Evolutionary conservation across 2,329 filamentous ascomycete species (phyloP).

Genomic region (Apiospora phragmitis): DNA sequence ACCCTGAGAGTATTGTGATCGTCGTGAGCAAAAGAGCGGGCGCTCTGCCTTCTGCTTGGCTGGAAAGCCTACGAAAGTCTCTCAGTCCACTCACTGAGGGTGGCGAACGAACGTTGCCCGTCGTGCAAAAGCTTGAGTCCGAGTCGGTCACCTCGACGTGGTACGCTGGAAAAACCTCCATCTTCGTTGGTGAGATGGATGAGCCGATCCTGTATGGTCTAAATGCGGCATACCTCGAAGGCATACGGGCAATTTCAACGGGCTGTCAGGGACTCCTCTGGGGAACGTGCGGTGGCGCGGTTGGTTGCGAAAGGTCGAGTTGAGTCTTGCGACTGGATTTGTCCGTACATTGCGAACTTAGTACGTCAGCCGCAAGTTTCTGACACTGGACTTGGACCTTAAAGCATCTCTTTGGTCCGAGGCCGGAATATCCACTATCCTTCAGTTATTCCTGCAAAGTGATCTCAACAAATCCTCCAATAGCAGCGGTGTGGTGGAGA

Average conservation of each 20-base stretch:
- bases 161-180: neutral
- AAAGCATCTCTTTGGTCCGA: neutral
- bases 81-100: no score
- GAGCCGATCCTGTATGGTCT: neutral
- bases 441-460: neutral
- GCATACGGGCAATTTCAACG: neutral
- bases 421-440: neutral
- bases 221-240: neutral
- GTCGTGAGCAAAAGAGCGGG: no score
- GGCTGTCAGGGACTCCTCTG: neutral
- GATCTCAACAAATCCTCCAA: neutral
- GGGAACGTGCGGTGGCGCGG: slow-evolving; percentile 13
- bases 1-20: no score
- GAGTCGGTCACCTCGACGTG: no score
- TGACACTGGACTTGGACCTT: neutral
- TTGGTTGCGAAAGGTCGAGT: slow-evolving; percentile 3
- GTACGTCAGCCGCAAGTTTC: neutral
- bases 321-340: slow-evolving; percentile 14
- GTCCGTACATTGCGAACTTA: slow-evolving; percentile 18
- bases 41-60: no score
- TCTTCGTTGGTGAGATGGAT: neutral
- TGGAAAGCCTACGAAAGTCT: no score
- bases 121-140: no score
- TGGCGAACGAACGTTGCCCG: no score
- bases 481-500: neutral